Base-by-base conservation (phyloP, 2,329 filamentous ascomycete genomes). In the Xylariales sp. region DNA sequence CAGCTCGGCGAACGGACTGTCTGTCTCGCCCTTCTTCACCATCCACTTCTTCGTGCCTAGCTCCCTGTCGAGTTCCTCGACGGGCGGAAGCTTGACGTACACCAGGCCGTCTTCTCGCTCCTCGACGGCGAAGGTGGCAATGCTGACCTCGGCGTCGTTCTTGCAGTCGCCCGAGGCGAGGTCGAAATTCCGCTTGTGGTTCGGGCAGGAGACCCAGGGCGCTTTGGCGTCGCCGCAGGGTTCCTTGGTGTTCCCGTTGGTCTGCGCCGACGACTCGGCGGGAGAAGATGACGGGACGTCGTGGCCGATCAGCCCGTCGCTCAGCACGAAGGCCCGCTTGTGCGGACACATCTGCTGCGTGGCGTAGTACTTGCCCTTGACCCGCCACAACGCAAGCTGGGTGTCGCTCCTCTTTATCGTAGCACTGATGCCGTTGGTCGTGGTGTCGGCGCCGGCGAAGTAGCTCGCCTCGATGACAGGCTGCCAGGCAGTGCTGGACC, bases 281-380 rank as follows among this genome's bases (percentile, higher is more conserved):
- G 38, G 28, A 35, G 49, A 46, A 46, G 65, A 54, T 39, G 50
- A 27, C 11, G 32, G 33, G 16, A 20, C 33, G 24, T 37, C 75
- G 49, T 88, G 83, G 29, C 90, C 89, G 34, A 95, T 76, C 7
- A 95, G 68, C 2, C 88, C 88, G 58, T 95, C 90, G 0, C 84
- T 85, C 19, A 95, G 78, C n/a, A 90, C 84, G 56, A 95, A 95
- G 1, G 88, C 83, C 9, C 88, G 83, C 65, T 91, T 93, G 68
- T 95, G 88, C 8, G 89, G 89, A 60, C 89, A 95, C 89, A 95
- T 95, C 59, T 95, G 88, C 66, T 95, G 89, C 11, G 85, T 86
- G 44, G 86, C 86, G 62, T 91, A 91, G 71, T 83, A 94, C 40
- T 76, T 77, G 15, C 88, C 88, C 40, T 79, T 78, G 47, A 95